Conservation (phyloP, 495 filamentous ascomycete species). For the Neurospora sp. region DNA sequence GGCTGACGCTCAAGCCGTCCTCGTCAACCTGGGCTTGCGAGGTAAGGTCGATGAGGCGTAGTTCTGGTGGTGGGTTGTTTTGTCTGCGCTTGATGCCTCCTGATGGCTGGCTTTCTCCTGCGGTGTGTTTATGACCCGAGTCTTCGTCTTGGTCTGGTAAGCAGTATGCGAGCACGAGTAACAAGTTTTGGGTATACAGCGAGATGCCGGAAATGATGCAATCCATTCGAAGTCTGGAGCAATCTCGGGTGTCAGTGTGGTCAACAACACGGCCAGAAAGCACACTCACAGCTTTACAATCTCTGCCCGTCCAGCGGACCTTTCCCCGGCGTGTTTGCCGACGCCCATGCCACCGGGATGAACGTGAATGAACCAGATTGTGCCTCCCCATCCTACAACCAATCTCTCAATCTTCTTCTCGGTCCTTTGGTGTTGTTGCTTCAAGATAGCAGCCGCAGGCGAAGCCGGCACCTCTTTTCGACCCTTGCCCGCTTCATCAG, state of each 20-base stretch:
- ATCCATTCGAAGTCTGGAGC: constrained; percentile 72
- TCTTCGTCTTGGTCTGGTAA: constrained; percentile 58
- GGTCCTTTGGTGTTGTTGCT: constrained; percentile 31
- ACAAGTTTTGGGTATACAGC: constrained; percentile 83
- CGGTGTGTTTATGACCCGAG: constrained; percentile 23
- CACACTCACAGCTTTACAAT: constrained; percentile 76
- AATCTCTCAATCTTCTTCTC: constrained; percentile 59
- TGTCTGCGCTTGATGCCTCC: constrained; percentile 54
- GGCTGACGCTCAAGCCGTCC: constrained; percentile 70
- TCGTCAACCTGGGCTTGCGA: constrained; percentile 68
- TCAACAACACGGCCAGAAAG: not conserved
- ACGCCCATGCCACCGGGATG: constrained; percentile 61
- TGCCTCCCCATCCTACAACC: constrained; percentile 89
- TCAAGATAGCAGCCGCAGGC: constrained; percentile 36
- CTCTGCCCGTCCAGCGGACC: constrained; percentile 68
- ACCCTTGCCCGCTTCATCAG: constrained; percentile 37
- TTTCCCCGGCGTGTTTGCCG: constrained; percentile 60
- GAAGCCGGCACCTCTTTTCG: constrained; percentile 20
- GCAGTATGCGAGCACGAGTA: constrained; percentile 84
- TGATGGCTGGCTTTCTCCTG: constrained; percentile 39
- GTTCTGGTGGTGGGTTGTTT: constrained; percentile 73
- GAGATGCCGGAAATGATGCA: constrained; percentile 96
- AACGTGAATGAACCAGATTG: constrained; percentile 90
- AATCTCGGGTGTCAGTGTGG: constrained; percentile 17
- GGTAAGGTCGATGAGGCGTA: constrained; percentile 79